Evolutionary conservation across 2,329 filamentous ascomycete genomes (phyloP).

Genomic region (Hymenoscyphus fructigenus): DNA sequence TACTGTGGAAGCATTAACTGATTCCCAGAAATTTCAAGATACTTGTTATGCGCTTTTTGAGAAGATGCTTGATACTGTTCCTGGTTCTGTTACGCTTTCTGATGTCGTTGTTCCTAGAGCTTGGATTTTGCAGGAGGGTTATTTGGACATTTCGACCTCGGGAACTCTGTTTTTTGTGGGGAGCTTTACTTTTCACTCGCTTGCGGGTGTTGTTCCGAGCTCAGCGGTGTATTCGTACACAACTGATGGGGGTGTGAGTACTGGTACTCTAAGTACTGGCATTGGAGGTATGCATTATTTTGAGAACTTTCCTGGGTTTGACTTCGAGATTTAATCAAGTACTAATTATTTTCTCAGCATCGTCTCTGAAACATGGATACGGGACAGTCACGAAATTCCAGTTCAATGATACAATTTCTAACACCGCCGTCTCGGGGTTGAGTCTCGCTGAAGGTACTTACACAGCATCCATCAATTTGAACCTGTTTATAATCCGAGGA

Average conservation of each 20-base stretch:
- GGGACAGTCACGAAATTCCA: constrained; percentile 6
- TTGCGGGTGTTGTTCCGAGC: background rate
- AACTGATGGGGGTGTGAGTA: background rate
- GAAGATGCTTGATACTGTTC: constrained; percentile 17
- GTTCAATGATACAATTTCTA: background rate
- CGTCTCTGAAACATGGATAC: background rate
- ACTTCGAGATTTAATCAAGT: background rate
- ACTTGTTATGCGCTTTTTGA: constrained; percentile 20
- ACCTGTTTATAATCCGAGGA: constrained; percentile 5
- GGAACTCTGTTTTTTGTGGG: background rate
- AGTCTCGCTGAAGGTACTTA: constrained; percentile 2
- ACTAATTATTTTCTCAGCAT: background rate
- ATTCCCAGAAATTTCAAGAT: constrained; percentile 12
- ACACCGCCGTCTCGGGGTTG: background rate
- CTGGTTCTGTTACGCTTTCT: constrained; percentile 11
- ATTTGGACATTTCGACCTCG: constrained; percentile 8
- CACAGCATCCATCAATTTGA: constrained; percentile 1
- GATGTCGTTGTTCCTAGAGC: constrained; percentile 11
- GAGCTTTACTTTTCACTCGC: background rate
- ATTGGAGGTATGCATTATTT: background rate
- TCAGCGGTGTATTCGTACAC: background rate
- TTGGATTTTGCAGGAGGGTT: constrained; percentile 9
- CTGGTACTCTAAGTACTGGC: background rate
- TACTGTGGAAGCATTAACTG: constrained; percentile 16
- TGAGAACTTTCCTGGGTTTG: background rate